Evolutionary conservation across 345 rosid genomes (phyloP), one percentile per base, ranked within the genome.

Genomic region (Trapa incisa): DNA sequence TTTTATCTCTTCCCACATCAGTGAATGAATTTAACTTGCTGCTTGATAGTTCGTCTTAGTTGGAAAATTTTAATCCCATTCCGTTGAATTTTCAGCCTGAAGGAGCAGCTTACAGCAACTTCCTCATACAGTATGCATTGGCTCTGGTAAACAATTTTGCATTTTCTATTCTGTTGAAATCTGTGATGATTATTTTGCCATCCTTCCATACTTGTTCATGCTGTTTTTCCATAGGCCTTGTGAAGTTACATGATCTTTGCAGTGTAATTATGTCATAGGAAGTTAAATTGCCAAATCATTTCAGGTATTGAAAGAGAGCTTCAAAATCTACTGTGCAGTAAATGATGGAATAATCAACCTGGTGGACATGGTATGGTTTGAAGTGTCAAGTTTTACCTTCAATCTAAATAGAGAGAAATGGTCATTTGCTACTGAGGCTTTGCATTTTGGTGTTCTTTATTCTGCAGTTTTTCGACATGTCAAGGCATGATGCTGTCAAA

Each of bases 261-360:
- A 36, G 52, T 35, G 37, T 17, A 3, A 14, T 15, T 50, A 15
- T 16, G 17, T 35, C 45, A 67, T 37, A 66, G 22, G 6, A 22
- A 47, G 33, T 6, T 14, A 14, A 52, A 29, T 39, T 6, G 12
- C 29, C 6, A 43, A 45, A n/a, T 43, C 17, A 13, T 61, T 47
- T 75, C 50, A 87, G 92, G 84, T 93, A 45, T 80, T 94, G 68
- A 94, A 94, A 76, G 99, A 94, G 78, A 94, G 99, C 80, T 91
- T 94, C 77, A 94, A 91, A 74, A 86, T 94, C 73, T 94, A 91
- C 66, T 94, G 97, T 67, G 96, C 96, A 32, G 83, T 94, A 58
- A 91, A 94, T 37, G 97, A 94, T 57, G 97, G 99, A 72, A 94
- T 94, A 74, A 94, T 94, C 74, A 91, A 85, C 79, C 95, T 94